These are phyloP conservation scores for Backusella tuberculispora DNA, from an alignment of 192 early-diverging fungal species.

Conservation along the genomic window DNA sequence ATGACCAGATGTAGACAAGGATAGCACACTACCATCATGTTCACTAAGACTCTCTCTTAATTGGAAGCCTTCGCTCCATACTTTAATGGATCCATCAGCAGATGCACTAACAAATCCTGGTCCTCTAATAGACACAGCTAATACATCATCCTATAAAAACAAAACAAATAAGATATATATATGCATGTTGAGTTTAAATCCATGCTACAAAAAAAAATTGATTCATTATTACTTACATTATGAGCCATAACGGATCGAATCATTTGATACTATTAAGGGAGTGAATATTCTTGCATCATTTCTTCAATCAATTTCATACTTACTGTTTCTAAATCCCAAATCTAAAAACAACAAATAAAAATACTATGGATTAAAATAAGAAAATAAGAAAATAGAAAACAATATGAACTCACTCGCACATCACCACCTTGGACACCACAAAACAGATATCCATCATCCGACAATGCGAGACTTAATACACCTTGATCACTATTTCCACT, in stretches of 20 bases:
- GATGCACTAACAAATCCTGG: conserved; percentile 63
- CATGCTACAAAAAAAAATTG: not conserved
- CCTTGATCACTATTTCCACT: conserved; percentile 49
- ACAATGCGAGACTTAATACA: conserved; percentile 64
- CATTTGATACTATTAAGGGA: conserved; percentile 41
- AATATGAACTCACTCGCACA: conserved; percentile 49
- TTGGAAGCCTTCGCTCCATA: conserved; percentile 69
- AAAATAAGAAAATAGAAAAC: not conserved
- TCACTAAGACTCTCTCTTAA: conserved; percentile 52
- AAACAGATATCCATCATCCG: conserved; percentile 71
- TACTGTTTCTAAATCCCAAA: conserved; percentile 78
- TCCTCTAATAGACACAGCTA: conserved; percentile 51
- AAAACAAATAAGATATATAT: not conserved
- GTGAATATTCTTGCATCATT: conserved; percentile 28
- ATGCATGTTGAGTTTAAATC: not conserved
- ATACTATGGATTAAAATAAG: not conserved
- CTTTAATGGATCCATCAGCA: conserved; percentile 69
- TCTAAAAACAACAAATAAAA: conserved; percentile 30
- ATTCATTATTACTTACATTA: conserved; percentile 38
- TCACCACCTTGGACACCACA: conserved; percentile 76
- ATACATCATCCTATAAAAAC: conserved; percentile 54
- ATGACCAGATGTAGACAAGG: conserved; percentile 51
- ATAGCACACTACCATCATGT: conserved; percentile 61
- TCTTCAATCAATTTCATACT: conserved; percentile 42
- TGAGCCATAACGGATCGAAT: conserved; percentile 61